These are phyloP conservation scores for Acanthamoeba royreba DNA, from an alignment of 208 protist genomes.

Conservation along the genomic window DNA sequence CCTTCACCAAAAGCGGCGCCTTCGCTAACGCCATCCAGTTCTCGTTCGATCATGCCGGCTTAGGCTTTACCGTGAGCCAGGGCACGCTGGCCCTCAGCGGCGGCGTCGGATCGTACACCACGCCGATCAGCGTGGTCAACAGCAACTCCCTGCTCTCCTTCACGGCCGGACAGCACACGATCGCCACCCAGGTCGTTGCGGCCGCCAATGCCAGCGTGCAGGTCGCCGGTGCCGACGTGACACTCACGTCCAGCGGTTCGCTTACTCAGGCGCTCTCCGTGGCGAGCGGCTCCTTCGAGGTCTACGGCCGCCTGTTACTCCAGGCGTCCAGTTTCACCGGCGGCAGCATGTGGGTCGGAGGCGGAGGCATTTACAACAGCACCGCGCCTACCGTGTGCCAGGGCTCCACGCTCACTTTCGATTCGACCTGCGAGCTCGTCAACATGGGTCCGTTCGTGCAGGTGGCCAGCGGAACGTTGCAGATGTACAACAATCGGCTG, in stretches of 20 bases:
- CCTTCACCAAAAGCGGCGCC: neutral
- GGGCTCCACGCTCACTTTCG: neutral
- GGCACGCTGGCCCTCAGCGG: neutral
- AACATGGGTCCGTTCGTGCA: conserved; percentile 1
- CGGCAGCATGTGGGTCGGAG: conserved; percentile 12
- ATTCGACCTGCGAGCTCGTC: neutral
- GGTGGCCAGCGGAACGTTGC: neutral
- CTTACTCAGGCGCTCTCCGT: neutral
- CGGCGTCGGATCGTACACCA: neutral
- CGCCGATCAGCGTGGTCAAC: neutral
- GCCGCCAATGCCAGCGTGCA: neutral
- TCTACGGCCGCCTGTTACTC: neutral
- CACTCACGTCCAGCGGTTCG: neutral
- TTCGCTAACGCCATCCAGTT: neutral
- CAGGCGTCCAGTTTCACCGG: neutral
- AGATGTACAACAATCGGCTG: conserved; percentile 23
- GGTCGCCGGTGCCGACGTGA: neutral
- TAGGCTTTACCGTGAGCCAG: neutral
- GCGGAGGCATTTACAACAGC: conserved; percentile 9
- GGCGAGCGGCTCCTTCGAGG: neutral
- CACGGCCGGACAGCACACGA: neutral
- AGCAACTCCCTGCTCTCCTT: neutral
- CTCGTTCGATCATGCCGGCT: neutral
- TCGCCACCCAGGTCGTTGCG: neutral
- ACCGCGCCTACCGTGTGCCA: neutral